Evolutionary conservation across 2,329 filamentous ascomycete genomes (phyloP).

Genomic region (Pyrenochaeta sp.): DNA sequence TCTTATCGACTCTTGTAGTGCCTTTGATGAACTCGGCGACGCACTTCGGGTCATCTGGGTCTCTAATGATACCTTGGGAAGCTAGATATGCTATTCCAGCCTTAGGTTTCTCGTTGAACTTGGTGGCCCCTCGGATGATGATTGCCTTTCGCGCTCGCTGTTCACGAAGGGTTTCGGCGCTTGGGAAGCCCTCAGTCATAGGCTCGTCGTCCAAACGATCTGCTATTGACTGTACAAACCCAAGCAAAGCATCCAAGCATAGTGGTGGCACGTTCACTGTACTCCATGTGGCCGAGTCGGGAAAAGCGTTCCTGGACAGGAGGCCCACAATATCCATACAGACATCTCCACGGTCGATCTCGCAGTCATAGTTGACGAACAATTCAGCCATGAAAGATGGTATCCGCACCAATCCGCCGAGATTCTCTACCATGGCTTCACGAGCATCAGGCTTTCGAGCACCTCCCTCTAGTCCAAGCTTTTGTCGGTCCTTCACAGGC

Average conservation of each 20-base stretch:
- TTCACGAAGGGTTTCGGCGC: conserved; percentile 70
- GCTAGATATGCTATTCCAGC: conserved; percentile 85
- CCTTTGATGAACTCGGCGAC: conserved; percentile 89
- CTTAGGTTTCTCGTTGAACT: conserved; percentile 96
- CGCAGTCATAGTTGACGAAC: conserved; percentile 98
- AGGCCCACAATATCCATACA: conserved; percentile 96
- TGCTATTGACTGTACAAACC: conserved; percentile 90
- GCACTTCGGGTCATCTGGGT: conserved; percentile 75
- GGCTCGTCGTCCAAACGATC: conserved; percentile 81
- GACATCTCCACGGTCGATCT: conserved; percentile 87
- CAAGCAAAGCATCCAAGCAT: conserved; percentile 88
- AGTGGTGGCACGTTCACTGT: conserved; percentile 96
- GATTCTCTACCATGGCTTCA: conserved; percentile 97
- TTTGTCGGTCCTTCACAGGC: conserved; percentile 89
- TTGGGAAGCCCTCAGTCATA: conserved; percentile 70
- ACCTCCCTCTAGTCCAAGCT: conserved; percentile 90
- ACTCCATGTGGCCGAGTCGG: conserved; percentile 98
- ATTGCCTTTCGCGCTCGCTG: conserved; percentile 83
- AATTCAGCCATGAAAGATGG: conserved; percentile 94
- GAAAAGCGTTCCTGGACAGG: conserved; percentile 91
- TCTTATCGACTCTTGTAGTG: conserved; percentile 89
- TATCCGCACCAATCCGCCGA: conserved; percentile 90
- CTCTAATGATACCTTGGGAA: conserved; percentile 83
- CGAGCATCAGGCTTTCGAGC: conserved; percentile 91
- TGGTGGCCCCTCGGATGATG: conserved; percentile 85